Evolutionary conservation across 2,329 filamentous ascomycete species (phyloP).

Genomic region (Botrytis hyacinthi): DNA sequence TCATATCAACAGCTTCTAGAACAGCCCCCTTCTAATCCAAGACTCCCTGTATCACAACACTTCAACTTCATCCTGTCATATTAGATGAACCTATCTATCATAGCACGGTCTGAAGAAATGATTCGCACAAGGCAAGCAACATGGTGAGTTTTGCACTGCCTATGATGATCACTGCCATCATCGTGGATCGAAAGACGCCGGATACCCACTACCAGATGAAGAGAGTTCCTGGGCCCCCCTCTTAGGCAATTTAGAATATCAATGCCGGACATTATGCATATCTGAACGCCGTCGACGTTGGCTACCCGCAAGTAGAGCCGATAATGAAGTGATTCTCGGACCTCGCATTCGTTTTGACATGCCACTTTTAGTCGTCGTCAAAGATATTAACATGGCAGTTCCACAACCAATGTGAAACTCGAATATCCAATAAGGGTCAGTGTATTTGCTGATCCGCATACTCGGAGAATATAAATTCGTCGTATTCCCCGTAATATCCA

Average conservation of each 20-base stretch:
- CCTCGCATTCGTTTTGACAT: neutral
- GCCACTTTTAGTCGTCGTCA: too few relatives aligned
- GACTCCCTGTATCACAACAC: neutral
- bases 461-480: neutral
- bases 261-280: neutral
- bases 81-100: conserved; percentile 8
- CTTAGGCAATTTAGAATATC: neutral
- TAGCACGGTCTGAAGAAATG: neutral
- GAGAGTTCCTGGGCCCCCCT: neutral
- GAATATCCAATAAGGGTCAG: neutral
- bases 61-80: neutral
- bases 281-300: neutral
- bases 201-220: neutral
- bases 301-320: neutral
- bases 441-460: neutral
- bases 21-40: neutral
- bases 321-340: neutral
- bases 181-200: neutral
- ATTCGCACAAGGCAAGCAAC: neutral
- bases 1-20: neutral
- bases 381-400: neutral
- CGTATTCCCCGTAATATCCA: neutral
- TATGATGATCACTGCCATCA: neutral
- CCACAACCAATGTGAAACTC: neutral
- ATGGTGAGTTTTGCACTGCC: neutral